A percentile compares a stretch with the other conserved stretches of the same genome.
These are phyloP conservation scores for Acer yangbiense DNA, from an alignment of 345 rosid species.

Conservation along the genomic window DNA sequence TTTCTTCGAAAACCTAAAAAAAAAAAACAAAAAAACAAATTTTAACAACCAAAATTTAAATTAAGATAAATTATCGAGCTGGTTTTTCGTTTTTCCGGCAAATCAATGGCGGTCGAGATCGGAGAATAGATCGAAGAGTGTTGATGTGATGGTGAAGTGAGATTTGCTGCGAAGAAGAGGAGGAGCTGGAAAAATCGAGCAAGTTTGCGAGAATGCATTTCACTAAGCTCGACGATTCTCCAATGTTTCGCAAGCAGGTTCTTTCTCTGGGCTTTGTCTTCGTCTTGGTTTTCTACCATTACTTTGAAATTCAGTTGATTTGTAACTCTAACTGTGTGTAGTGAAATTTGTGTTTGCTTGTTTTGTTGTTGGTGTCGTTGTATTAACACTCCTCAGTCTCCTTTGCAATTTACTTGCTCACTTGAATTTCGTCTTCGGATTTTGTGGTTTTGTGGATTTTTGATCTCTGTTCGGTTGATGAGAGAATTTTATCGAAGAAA, in stretches of 20 bases:
- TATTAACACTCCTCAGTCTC: too few species aligned
- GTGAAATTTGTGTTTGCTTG: slow-evolving; percentile 3
- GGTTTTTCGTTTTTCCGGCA: not conserved
- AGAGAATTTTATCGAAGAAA: slow-evolving; percentile 7
- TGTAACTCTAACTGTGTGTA: not conserved
- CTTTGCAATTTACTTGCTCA: not conserved
- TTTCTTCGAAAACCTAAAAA: not conserved
- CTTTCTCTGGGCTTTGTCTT: slow-evolving; percentile 22
- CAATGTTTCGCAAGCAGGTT: slow-evolving; percentile 99
- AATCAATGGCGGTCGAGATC: slow-evolving; percentile 6
- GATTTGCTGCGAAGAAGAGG: slow-evolving; percentile 27
- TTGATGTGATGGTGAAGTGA: slow-evolving; percentile 50
- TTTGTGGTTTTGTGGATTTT: not conserved
- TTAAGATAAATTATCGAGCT: not conserved
- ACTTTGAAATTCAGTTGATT: not conserved
- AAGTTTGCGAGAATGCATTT: slow-evolving; percentile 71
- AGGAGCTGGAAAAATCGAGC: slow-evolving; percentile 26
- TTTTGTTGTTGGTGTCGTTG: not conserved
- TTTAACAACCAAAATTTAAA: too few species aligned
- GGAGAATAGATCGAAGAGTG: slow-evolving; percentile 6
- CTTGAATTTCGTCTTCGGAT: not conserved
- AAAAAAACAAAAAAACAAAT: not conserved
- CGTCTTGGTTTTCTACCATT: not conserved
- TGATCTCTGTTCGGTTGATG: slow-evolving; percentile 16
- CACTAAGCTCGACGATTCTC: slow-evolving; percentile 99